Base-by-base conservation (phyloP, 331 rosid genomes). In the Rosa hybrid region DNA sequence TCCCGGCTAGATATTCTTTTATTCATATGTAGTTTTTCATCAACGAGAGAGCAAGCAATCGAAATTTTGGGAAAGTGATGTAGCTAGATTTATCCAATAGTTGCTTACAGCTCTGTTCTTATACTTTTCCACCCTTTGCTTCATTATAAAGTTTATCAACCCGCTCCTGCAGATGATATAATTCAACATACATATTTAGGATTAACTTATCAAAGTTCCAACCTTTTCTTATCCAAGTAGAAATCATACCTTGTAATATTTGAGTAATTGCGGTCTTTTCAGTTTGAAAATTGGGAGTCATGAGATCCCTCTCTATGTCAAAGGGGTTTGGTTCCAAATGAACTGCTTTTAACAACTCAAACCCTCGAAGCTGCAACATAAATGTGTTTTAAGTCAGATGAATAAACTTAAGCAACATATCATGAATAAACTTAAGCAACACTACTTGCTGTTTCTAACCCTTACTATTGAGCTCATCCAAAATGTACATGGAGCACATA, bases 211-310 rank as follows among this genome's bases (percentile, higher is more conserved):
- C 68, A 2, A 38, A 44, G 27, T 38, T 41, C 57, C n/a, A 2
- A 64, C 0, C 13, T 23, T 51, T 18, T 16, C 30, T 12, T 21
- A 44, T 21, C 6, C 12, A 2, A 44, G 54, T 4, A 64, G 70
- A 30, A 30, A 59, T 57, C 81, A 71, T 87, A 90, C 98, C 98
- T 92, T 87, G 78, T 92, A 94, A 80, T 82, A 77, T 77, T 94
- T 94, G 65, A 88, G 91, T 79, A 90, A 56, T 5, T 88, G 96
- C 20, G 92, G 93, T 83, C 98, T 92, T 82, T 94, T 94, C 84
- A 94, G 83, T 81, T 94, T 94, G 80, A 88, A 94, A 74, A 96
- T 94, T 76, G 98, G 98, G 34, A 75, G 98, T 92, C 76, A 88
- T 63, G 49, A 30, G 34, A 30, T 30, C 34, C 34, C 34, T 30